Percentiles rank a stretch among this genome's conserved stretches.
Evolutionary conservation across 2,329 filamentous ascomycete genomes (phyloP).

Genomic region (Penicillium sclerotiorum): DNA sequence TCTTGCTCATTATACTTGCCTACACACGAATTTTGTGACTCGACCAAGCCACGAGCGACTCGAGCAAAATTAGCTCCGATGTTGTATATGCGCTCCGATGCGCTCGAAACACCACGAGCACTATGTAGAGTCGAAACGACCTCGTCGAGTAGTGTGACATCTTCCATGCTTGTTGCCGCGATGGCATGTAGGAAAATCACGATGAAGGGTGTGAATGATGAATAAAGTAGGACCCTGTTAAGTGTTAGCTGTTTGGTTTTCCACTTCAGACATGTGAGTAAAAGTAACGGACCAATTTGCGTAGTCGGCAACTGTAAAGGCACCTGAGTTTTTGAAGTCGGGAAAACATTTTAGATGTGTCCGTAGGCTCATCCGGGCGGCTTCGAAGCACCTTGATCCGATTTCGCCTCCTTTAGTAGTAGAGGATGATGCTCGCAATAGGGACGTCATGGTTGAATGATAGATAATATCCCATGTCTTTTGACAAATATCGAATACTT

Average conservation of each 20-base stretch:
- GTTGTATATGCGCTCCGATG: slow-evolving; percentile 15
- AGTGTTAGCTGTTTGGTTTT: not conserved
- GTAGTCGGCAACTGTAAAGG: slow-evolving; percentile 20
- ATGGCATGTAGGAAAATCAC: slow-evolving; percentile 27
- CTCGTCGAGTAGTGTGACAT: slow-evolving; percentile 24
- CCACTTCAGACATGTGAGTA: not conserved
- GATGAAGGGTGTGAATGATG: slow-evolving; percentile 29
- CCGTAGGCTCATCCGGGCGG: slow-evolving; percentile 19
- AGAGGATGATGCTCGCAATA: slow-evolving; percentile 17
- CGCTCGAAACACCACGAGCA: slow-evolving; percentile 10
- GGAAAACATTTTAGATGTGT: slow-evolving; percentile 21
- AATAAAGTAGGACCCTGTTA: slow-evolving; percentile 25
- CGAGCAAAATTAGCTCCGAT: slow-evolving; percentile 18
- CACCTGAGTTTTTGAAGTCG: slow-evolving; percentile 9
- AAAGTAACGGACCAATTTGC: slow-evolving; percentile 22
- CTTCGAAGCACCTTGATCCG: slow-evolving; percentile 18
- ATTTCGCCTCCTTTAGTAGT: slow-evolving; percentile 12
- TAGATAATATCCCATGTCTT: slow-evolving; percentile 25
- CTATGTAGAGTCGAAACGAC: slow-evolving; percentile 16
- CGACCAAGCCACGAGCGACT: slow-evolving; percentile 15
- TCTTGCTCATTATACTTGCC: slow-evolving; percentile 16
- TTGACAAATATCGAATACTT: slow-evolving; percentile 15
- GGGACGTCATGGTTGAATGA: slow-evolving; percentile 20
- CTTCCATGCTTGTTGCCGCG: slow-evolving; percentile 18
- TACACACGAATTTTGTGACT: slow-evolving; percentile 4